Evolutionary conservation across 352 stramenopile species (phyloP), one percentile per base, ranked within the genome.

Genomic region (Globisporangium takayamanum): DNA sequence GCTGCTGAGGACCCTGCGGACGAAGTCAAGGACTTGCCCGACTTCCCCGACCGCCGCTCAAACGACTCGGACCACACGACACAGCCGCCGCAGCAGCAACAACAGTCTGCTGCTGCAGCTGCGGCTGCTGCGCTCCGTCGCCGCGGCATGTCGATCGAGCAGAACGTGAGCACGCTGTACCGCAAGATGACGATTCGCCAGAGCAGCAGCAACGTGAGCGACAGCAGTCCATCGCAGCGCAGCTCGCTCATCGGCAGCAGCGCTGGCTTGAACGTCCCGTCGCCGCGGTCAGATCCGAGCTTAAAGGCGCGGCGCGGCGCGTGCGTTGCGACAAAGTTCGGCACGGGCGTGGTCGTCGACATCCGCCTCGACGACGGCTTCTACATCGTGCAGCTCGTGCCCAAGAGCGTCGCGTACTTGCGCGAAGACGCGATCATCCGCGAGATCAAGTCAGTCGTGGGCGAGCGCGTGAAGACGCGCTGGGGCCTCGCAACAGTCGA

Each of bases 401-500:
- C 80, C 18, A 87, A 87, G 56, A 84, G 68, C 53, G 72, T 86
- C 37, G 80, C 81, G 46, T 92, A 88, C 66, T 59, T 94, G 55
- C 68, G 66, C 14, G 78, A 89, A 15, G 74, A 89, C 2, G 66
- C 65, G 11, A 83, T 94, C 57, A 73, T 92, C 33, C 70, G 82
- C 26, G 84, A 92, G 64, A 88, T 94, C 70, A 91, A 91, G 66
- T 80, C 78, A 26, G 66, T 94, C n/a, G 80, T 92, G 33, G 84
- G 84, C 20, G 84, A 94, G 60, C 68, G 84, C 22, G 84, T 94
- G 10, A 92, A 92, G 64, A 94, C 84, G 0, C 79, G 81, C 20
- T 94, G 84, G 84, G 84, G 84, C 11, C 78, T 91, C 58, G 84
- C 84, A 41, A 92, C 82, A 0, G 80, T 94, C 7, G 84, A 94